Percentiles rank a stretch among this genome's conserved stretches.
Evolutionary conservation across 1,284 basidiomycete genomes (phyloP).

Genomic region (Apiotrichum siamense): DNA sequence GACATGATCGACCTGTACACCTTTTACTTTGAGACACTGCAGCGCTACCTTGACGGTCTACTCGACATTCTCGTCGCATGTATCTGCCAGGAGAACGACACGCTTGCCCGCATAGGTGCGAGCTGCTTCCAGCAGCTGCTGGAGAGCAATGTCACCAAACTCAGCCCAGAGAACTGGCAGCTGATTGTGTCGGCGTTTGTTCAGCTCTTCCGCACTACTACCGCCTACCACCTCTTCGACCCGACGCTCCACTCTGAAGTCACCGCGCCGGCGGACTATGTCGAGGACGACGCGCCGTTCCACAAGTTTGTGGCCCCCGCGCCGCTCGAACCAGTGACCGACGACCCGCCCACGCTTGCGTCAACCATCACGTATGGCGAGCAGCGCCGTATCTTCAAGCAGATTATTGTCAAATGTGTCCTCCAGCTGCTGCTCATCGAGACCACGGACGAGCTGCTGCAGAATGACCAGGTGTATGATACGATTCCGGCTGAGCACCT

Average conservation of each 20-base stretch:
- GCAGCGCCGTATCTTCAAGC: conserved; percentile 88
- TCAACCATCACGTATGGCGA: conserved; percentile 50
- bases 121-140: conserved; percentile 94
- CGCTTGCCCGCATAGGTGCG: conserved; percentile 93
- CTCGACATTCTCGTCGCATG: conserved; percentile 91
- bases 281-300: conserved; percentile 51
- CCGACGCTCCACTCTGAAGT: conserved; percentile 75
- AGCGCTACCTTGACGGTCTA: conserved; percentile 82
- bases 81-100: conserved; percentile 99
- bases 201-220: conserved; percentile 93
- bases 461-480: conserved; percentile 84
- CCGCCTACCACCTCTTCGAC: conserved; percentile 95
- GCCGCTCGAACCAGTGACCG: conserved; percentile 34
- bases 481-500: conserved; percentile 93
- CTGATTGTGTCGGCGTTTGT: conserved; percentile 89
- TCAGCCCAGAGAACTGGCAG: conserved; percentile 82
- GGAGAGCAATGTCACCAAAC: conserved; percentile 86
- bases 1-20: conserved; percentile 96
- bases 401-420: conserved; percentile 99
- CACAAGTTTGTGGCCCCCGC: conserved; percentile 46
- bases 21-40: conserved; percentile 87
- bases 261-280: conserved; percentile 53
- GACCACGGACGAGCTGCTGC: conserved; percentile 91
- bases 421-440: conserved; percentile 94
- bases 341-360: conserved; percentile 23